Percentiles rank a stretch among this genome's conserved stretches.
Evolutionary conservation across 257 asterid genomes (phyloP).

Genomic region (Solanum piurae): DNA sequence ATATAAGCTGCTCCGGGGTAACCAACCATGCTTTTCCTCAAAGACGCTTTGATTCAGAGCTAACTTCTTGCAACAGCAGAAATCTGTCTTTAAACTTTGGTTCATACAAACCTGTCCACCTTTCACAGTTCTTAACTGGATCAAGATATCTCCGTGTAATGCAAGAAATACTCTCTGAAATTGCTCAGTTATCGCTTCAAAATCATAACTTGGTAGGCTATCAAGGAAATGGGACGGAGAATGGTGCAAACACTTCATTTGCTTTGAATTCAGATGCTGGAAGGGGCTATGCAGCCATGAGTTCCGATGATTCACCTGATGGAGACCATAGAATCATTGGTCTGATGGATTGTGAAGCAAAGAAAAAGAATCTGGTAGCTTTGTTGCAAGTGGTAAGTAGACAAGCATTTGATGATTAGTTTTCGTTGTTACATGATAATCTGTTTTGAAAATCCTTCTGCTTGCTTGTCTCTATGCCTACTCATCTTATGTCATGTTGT

Average conservation of each 20-base stretch:
- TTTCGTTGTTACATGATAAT: not conserved
- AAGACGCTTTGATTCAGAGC: slow-evolving; percentile 31
- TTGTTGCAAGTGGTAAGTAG: slow-evolving; percentile 60
- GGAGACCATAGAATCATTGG: not conserved
- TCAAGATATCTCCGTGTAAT: slow-evolving; percentile 47
- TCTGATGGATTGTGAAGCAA: slow-evolving; percentile 29
- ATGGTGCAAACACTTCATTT: slow-evolving; percentile 1
- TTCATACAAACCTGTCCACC: slow-evolving; percentile 30
- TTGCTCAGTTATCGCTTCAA: slow-evolving; percentile 44
- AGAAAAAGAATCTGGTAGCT: slow-evolving; percentile 52
- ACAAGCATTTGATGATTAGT: not conserved
- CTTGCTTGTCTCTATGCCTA: not conserved
- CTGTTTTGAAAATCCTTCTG: not conserved
- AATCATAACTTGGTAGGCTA: slow-evolving; percentile 12
- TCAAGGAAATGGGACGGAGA: slow-evolving; percentile 10
- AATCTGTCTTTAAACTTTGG: slow-evolving; percentile 29
- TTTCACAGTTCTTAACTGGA: slow-evolving; percentile 35
- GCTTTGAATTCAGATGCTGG: slow-evolving; percentile 8
- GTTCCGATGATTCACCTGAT: slow-evolving; percentile 6
- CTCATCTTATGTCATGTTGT: not conserved
- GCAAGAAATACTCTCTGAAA: slow-evolving; percentile 71
- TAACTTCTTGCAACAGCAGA: slow-evolving; percentile 40
- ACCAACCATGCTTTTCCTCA: slow-evolving; percentile 26
- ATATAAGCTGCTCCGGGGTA: slow-evolving; percentile 34
- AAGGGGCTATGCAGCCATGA: slow-evolving; percentile 6